A percentile compares a stretch with the other conserved stretches of the same genome.
phyloP scores from a whole-genome alignment of 1,284 basidiomycete genomes.

The Rhizopogon parksii region DNA sequence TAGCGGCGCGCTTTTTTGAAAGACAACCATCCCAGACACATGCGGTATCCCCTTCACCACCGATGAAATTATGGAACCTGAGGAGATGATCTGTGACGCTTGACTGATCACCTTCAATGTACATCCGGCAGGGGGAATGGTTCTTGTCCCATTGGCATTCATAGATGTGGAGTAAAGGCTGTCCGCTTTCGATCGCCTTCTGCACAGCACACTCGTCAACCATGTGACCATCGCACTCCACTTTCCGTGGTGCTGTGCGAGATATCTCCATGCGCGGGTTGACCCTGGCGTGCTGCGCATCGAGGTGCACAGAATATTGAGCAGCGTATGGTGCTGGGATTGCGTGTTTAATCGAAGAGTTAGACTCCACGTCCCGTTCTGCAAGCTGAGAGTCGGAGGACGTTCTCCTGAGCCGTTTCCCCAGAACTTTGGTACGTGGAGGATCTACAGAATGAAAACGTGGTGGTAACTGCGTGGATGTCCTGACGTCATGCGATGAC shows the following conservation, averaged over 20 bases:
- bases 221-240: conserved; percentile 23
- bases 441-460: neutral
- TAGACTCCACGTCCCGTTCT: neutral
- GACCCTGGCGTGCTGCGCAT: neutral
- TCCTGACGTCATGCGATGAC: neutral
- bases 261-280: neutral
- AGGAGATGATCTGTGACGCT: conserved; percentile 28
- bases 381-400: neutral
- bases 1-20: conserved; percentile 13
- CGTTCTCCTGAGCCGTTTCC: conserved; percentile 1
- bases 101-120: conserved; percentile 28
- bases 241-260: conserved; percentile 13
- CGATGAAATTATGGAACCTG: conserved; percentile 25
- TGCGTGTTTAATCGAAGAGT: neutral
- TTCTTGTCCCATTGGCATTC: conserved; percentile 25
- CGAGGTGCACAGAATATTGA: neutral
- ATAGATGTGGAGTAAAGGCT: conserved; percentile 25
- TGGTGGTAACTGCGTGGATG: neutral
- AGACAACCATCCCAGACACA: conserved; percentile 28
- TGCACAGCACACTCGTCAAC: conserved; percentile 27
- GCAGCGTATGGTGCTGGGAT: neutral
- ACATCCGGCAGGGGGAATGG: conserved; percentile 25
- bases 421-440: neutral
- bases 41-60: conserved; percentile 24
- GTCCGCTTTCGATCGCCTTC: conserved; percentile 16